Evolutionary conservation across 805 yeast genomes (phyloP).

Genomic region (Yamadazyma nakazawae): DNA sequence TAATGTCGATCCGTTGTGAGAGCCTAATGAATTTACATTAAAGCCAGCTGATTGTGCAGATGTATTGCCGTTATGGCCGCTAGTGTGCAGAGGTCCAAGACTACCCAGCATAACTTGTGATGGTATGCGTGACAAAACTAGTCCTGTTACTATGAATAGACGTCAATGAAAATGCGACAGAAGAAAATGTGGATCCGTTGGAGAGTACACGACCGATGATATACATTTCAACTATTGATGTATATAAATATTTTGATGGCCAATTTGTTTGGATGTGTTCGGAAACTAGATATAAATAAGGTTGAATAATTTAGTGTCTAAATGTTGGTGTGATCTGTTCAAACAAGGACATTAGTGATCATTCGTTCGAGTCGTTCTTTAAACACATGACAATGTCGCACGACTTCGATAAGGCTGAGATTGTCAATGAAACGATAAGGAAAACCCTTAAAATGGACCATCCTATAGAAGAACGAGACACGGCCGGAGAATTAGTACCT

Average conservation of each 20-base stretch:
- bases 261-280: too few relatives aligned
- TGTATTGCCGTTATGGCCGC: neutral
- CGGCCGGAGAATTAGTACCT: neutral
- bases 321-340: too few relatives aligned
- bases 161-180: neutral
- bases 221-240: too few relatives aligned
- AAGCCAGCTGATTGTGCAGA: neutral
- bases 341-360: too few relatives aligned
- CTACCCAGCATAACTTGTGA: neutral
- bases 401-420: neutral
- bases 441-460: neutral
- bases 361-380: too few relatives aligned
- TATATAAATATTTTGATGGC: too few relatives aligned
- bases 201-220: neutral
- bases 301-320: too few relatives aligned
- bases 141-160: neutral
- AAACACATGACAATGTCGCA: neutral
- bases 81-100: neutral
- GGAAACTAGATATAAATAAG: too few relatives aligned
- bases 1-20: slow-evolving; percentile 11
- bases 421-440: neutral
- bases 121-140: neutral
- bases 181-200: neutral
- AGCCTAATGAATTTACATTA: neutral
- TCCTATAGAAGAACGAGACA: neutral